A percentile compares a stretch with the other conserved stretches of the same genome.
Conservation (phyloP, 331 rosid species). For the Quercus lobata region DNA sequence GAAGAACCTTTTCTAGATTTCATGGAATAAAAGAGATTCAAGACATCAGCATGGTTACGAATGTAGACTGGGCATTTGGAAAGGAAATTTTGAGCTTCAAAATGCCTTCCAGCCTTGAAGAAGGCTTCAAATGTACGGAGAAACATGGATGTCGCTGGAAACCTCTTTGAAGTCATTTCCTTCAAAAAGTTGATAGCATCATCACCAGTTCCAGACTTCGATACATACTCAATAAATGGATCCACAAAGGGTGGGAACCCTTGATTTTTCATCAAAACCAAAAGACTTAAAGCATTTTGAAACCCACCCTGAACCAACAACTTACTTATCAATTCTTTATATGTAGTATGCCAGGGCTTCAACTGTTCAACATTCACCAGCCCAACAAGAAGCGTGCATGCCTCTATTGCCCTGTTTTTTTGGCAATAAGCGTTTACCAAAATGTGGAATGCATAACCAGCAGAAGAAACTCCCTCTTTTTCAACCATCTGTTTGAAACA, state of each 20-base stretch:
- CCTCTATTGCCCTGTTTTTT: constrained; percentile 48
- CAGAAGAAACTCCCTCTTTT: constrained; percentile 45
- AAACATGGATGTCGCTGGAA: constrained; percentile 53
- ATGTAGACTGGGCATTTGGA: constrained; percentile 70
- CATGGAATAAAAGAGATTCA: constrained; percentile 56
- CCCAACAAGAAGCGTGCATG: constrained; percentile 45
- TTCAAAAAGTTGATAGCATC: constrained; percentile 57
- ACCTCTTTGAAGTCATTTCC: constrained; percentile 64
- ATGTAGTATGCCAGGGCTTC: constrained; percentile 71
- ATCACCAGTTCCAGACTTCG: constrained; percentile 63
- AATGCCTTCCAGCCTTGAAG: constrained; percentile 53
- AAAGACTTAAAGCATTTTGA: constrained; percentile 52
- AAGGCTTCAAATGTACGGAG: constrained; percentile 55
- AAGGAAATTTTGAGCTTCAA: constrained; percentile 72
- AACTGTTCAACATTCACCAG: constrained; percentile 43
- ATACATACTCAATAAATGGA: constrained; percentile 60
- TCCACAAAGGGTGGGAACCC: constrained; percentile 69
- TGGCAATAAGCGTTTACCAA: constrained; percentile 51
- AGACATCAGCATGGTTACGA: constrained; percentile 71
- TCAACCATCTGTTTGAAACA: constrained; percentile 60
- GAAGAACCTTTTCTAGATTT: constrained; percentile 44
- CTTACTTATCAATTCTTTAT: constrained; percentile 50
- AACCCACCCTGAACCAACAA: constrained; percentile 57
- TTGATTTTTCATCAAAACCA: constrained; percentile 62
- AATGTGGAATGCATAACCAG: constrained; percentile 40